Evolutionary conservation across 176 grass and related monocot species (phyloP).

Genomic region (Miscanthus lutarioriparius): DNA sequence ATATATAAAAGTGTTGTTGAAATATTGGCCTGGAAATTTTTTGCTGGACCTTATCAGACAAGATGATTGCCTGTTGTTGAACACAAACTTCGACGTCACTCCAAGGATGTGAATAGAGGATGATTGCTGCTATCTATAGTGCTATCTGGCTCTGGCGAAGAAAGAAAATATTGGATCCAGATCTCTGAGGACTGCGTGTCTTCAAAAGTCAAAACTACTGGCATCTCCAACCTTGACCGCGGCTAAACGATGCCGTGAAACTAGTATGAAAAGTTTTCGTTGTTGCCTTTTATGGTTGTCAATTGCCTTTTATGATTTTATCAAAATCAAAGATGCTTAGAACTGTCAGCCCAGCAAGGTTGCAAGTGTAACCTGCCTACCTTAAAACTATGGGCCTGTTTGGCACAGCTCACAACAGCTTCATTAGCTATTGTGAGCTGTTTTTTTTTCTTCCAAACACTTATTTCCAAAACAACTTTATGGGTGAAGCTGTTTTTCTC

Average conservation of each 20-base stretch:
- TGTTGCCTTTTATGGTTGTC: not conserved
- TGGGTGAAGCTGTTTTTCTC: no score
- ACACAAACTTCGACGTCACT: conserved; percentile 25
- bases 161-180: not conserved
- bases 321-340: no score
- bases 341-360: no score
- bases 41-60: conserved; percentile 34
- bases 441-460: no score
- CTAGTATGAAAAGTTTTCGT: not conserved
- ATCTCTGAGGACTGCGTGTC: not conserved
- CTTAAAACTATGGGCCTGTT: no score
- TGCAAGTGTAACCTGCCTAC: no score
- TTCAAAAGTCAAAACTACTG: not conserved
- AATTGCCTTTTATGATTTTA: not conserved
- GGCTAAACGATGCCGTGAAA: not conserved
- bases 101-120: not conserved
- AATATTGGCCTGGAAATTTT: conserved; percentile 4
- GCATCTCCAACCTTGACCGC: not conserved
- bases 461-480: no score
- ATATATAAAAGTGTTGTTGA: not conserved
- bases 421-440: no score
- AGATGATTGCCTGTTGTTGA: not conserved
- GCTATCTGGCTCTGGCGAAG: not conserved
- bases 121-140: not conserved
- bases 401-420: no score